Conservation (phyloP, 352 stramenopile species). For the Phytophthora quininea region DNA sequence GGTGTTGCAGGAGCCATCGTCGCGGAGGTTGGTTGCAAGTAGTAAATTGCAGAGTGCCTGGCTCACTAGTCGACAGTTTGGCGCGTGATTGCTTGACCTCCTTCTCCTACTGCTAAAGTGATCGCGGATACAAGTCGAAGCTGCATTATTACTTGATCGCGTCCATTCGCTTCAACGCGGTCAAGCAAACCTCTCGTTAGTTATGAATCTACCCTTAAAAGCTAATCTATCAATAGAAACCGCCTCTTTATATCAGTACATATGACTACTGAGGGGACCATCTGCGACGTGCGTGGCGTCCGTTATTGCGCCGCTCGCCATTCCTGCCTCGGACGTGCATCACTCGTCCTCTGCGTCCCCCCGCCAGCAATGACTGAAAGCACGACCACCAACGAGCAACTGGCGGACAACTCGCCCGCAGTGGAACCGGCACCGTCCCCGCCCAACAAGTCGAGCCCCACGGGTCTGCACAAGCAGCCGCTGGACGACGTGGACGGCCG, state of each 20-base stretch:
- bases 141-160: too few relatives aligned
- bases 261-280: too few relatives aligned
- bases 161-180: too few relatives aligned
- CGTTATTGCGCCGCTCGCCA: slow-evolving; percentile 1
- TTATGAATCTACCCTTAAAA: neutral
- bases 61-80: neutral
- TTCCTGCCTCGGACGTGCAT: neutral
- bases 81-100: too few relatives aligned
- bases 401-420: neutral
- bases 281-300: neutral
- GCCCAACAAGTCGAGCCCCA: slow-evolving; percentile 29
- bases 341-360: neutral
- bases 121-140: too few relatives aligned
- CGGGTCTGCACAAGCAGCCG: slow-evolving; percentile 21
- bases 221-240: too few relatives aligned
- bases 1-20: slow-evolving; percentile 3
- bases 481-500: neutral
- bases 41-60: slow-evolving; percentile 31
- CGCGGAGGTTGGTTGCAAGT: neutral
- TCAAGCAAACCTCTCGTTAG: too few relatives aligned
- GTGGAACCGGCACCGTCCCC: slow-evolving; percentile 12
- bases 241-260: too few relatives aligned
- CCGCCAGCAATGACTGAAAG: slow-evolving; percentile 18
- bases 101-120: too few relatives aligned
- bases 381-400: neutral